Conservation (phyloP, 768 basidiomycete species). For the Exidia glandulosa region DNA sequence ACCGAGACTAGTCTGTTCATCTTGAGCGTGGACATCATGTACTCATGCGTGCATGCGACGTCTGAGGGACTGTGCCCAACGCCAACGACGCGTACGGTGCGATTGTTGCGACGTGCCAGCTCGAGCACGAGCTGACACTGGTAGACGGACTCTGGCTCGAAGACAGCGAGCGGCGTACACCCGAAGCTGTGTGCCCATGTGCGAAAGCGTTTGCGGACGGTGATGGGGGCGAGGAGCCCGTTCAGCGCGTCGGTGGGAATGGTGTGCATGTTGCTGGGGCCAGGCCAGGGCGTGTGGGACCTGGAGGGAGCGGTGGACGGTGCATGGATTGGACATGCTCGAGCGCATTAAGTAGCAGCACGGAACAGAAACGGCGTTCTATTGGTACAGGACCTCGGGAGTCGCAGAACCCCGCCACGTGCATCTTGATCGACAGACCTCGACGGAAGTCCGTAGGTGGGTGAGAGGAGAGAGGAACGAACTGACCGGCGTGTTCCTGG, state of each 20-base stretch:
- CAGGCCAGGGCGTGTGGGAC: too few species aligned
- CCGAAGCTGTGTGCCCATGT: conserved; percentile 85
- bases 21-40: conserved; percentile 70
- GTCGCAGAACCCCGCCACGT: neutral
- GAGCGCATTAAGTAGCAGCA: neutral
- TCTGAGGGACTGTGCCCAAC: conserved; percentile 92
- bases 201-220: conserved; percentile 44
- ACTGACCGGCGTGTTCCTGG: neutral
- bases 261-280: conserved; percentile 28
- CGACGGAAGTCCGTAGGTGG: neutral
- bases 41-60: conserved; percentile 79
- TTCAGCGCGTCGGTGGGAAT: conserved; percentile 37
- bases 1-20: conserved; percentile 71
- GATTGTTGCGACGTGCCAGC: conserved; percentile 62
- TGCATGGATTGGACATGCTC: neutral
- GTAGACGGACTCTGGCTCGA: conserved; percentile 58
- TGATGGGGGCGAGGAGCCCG: conserved; percentile 43
- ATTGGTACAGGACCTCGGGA: neutral
- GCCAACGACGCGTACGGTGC: conserved; percentile 69
- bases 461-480: neutral
- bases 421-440: neutral
- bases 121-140: conserved; percentile 71
- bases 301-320: neutral
- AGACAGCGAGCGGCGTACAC: conserved; percentile 58
- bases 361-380: neutral